phyloP scores from a whole-genome alignment of 305 asterid species.

The Plantago coronopus region DNA sequence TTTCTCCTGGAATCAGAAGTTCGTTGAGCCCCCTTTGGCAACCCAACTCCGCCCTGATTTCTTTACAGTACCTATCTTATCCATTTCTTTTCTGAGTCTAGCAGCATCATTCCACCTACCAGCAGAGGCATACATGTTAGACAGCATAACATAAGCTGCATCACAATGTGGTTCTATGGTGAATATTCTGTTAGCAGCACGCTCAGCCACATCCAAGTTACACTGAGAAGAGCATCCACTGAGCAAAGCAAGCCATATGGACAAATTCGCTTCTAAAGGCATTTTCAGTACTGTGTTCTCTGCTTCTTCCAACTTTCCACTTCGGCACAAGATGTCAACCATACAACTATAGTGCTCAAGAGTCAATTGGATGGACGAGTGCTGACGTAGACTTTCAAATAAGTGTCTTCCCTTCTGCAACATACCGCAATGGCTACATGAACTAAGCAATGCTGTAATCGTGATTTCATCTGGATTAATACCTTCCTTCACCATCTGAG shows the following conservation, averaged over 20 bases:
- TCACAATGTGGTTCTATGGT: slow-evolving; percentile 52
- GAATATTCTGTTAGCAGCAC: slow-evolving; percentile 46
- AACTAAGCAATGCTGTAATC: slow-evolving; percentile 70
- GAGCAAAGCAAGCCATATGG: slow-evolving; percentile 67
- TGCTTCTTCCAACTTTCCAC: slow-evolving; percentile 68
- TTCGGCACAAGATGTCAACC: slow-evolving; percentile 70
- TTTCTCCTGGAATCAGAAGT: slow-evolving; percentile 43
- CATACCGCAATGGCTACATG: slow-evolving; percentile 86
- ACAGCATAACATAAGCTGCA: slow-evolving; percentile 55
- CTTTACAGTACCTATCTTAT: slow-evolving; percentile 35
- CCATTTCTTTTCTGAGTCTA: slow-evolving; percentile 56
- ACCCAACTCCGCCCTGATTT: slow-evolving; percentile 78
- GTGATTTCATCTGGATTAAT: slow-evolving; percentile 70
- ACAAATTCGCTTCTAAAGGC: slow-evolving; percentile 55
- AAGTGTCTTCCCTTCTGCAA: slow-evolving; percentile 54
- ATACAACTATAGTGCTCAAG: slow-evolving; percentile 84
- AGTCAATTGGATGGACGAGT: slow-evolving; percentile 30
- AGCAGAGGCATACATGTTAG: slow-evolving; percentile 61
- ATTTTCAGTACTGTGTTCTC: slow-evolving; percentile 48
- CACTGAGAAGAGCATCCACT: slow-evolving; percentile 62
- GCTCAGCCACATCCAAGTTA: slow-evolving; percentile 56
- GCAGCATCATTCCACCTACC: slow-evolving; percentile 74
- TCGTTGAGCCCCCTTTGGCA: slow-evolving; percentile 37
- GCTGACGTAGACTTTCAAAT: slow-evolving; percentile 34
- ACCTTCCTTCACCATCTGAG: slow-evolving; percentile 60